Conservation (phyloP, 23 red algal genomes). For the Gracilaria caudata region DNA sequence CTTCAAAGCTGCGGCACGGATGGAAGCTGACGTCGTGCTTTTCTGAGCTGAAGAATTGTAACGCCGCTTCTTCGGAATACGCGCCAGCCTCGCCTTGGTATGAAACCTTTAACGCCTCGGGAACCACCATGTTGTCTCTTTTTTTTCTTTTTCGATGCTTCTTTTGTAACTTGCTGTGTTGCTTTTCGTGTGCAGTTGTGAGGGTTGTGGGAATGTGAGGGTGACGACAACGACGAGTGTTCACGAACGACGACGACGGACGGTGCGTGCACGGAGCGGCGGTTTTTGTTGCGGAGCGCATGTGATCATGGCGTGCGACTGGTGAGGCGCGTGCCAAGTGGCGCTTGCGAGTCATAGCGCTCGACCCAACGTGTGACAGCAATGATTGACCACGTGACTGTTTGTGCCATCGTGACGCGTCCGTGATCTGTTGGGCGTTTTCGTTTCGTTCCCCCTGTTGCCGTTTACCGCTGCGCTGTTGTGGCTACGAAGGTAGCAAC, state of each 20-base stretch:
- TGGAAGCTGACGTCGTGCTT: conserved; percentile 27
- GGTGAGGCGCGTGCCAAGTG: neutral
- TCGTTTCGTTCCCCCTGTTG: no score
- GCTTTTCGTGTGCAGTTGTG: neutral
- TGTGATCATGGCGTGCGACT: neutral
- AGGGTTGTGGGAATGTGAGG: neutral
- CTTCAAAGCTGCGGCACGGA: conserved; percentile 71
- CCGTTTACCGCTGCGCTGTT: no score
- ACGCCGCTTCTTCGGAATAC: conserved; percentile 93
- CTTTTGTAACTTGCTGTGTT: no score
- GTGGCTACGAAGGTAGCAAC: no score
- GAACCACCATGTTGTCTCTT: neutral
- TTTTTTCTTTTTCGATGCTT: no score
- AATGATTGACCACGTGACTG: neutral
- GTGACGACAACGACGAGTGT: neutral
- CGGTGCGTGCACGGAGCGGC: no score
- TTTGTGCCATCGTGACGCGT: no score
- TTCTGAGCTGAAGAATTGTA: conserved; percentile 64
- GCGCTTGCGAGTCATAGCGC: no score
- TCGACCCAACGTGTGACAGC: no score
- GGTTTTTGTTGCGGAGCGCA: neutral
- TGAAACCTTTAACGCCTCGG: conserved; percentile 43
- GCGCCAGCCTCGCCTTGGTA: conserved; percentile 94
- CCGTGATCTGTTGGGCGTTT: no score
- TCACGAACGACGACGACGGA: neutral